Percentiles rank a stretch among this genome's conserved stretches.
Conservation (phyloP, 2,329 filamentous ascomycete genomes). For the Cercospora brassicicola region DNA sequence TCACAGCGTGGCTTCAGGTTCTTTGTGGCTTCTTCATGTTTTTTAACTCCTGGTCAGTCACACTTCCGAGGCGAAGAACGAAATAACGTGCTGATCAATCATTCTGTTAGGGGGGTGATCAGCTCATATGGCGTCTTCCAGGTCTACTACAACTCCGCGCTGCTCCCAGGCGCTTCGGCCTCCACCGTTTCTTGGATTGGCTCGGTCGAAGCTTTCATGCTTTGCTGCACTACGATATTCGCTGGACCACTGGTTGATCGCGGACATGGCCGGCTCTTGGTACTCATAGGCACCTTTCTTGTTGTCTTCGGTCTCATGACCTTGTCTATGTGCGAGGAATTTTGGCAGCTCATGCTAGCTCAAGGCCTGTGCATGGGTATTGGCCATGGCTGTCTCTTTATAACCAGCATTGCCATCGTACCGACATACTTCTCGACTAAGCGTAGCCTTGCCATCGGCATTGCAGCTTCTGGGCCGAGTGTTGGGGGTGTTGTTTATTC, state of each 20-base stretch:
- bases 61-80: background rate
- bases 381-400: slow-evolving; percentile 57
- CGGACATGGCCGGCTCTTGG: slow-evolving; percentile 47
- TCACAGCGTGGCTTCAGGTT: slow-evolving; percentile 50
- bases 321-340: slow-evolving; percentile 48
- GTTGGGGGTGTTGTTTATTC: slow-evolving; percentile 57
- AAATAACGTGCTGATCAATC: background rate
- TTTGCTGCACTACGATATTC: slow-evolving; percentile 51
- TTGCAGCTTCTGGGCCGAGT: slow-evolving; percentile 59
- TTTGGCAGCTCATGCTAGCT: slow-evolving; percentile 55
- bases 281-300: slow-evolving; percentile 42
- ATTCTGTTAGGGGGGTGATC: slow-evolving; percentile 10
- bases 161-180: slow-evolving; percentile 24
- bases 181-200: slow-evolving; percentile 52
- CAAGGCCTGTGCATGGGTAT: slow-evolving; percentile 50
- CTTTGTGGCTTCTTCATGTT: slow-evolving; percentile 48
- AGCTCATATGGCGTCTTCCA: slow-evolving; percentile 51
- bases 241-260: slow-evolving; percentile 53
- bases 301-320: slow-evolving; percentile 54
- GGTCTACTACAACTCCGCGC: slow-evolving; percentile 47
- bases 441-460: slow-evolving; percentile 57
- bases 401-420: slow-evolving; percentile 62
- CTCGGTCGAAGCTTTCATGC: slow-evolving; percentile 51
- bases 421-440: slow-evolving; percentile 63
- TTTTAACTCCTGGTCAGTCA: slow-evolving; percentile 44